Conservation (phyloP, 163 green algal species). For the Scenedesmus sp. region DNA sequence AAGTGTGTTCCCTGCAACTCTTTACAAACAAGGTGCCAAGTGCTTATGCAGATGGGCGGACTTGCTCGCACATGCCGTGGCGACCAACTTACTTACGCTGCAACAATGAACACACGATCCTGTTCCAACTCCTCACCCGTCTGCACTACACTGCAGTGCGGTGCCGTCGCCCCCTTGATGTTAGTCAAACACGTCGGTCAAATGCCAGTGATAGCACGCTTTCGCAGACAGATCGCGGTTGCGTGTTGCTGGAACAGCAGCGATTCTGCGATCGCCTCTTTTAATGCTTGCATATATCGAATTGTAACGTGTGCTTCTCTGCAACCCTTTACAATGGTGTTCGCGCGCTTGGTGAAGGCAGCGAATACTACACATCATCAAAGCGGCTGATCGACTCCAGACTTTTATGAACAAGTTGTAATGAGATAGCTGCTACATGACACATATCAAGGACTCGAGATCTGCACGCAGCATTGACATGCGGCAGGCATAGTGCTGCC, state of each 20-base stretch:
- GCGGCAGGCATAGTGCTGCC: not conserved
- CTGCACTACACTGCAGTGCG: too few species aligned
- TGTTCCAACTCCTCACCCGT: too few species aligned
- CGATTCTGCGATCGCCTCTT: not conserved
- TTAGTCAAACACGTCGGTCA: not conserved
- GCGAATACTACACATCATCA: not conserved
- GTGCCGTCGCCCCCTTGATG: not conserved
- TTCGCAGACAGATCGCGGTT: not conserved
- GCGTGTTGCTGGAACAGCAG: not conserved
- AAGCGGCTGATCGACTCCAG: not conserved
- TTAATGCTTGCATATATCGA: not conserved
- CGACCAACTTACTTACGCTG: too few species aligned
- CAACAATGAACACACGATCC: too few species aligned
- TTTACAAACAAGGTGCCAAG: too few species aligned
- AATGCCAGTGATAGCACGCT: not conserved
- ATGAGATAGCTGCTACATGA: not conserved
- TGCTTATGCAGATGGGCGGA: too few species aligned
- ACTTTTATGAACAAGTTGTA: not conserved
- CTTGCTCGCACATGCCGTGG: too few species aligned
- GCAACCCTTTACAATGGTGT: too few species aligned
- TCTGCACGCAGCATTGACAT: not conserved
- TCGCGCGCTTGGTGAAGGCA: not conserved
- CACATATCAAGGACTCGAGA: not conserved
- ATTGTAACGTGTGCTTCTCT: too few species aligned
- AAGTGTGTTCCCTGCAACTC: too few species aligned